Evolutionary conservation across 495 filamentous ascomycete genomes (phyloP).

Genomic region (Neurospora hispaniola): DNA sequence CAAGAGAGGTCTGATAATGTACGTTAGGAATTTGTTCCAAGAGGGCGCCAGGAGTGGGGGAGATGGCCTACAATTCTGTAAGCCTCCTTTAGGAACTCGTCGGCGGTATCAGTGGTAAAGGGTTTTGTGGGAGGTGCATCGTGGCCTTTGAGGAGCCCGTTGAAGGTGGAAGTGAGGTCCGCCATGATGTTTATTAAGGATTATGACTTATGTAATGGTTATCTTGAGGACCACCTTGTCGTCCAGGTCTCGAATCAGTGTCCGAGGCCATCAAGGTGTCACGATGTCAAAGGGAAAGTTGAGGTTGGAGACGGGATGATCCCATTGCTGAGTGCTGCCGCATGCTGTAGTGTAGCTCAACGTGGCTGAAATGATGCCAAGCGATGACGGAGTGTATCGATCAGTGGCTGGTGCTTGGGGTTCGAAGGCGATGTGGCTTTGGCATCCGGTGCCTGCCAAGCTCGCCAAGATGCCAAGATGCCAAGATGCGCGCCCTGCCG

Average conservation of each 20-base stretch:
- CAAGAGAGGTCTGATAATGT: constrained; percentile 67
- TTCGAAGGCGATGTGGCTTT: neutral
- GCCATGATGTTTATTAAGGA: constrained; percentile 35
- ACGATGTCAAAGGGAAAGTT: neutral
- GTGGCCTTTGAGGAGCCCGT: constrained; percentile 52
- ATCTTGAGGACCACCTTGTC: neutral
- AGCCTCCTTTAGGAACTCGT: constrained; percentile 93
- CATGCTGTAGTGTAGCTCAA: neutral
- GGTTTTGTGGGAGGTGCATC: constrained; percentile 32
- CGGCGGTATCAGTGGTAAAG: constrained; percentile 43
- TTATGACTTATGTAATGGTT: neutral
- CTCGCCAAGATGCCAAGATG: neutral
- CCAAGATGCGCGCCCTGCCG: neutral
- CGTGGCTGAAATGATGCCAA: neutral
- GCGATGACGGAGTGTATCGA: neutral
- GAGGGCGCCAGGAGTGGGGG: neutral
- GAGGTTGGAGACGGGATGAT: neutral
- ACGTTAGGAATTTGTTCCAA: neutral
- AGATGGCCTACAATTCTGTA: constrained; percentile 67
- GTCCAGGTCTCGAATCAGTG: neutral
- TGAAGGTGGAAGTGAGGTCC: constrained; percentile 63
- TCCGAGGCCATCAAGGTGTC: neutral
- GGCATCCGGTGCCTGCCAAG: neutral
- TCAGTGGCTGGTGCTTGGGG: neutral
- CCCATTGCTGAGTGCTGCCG: neutral